phyloP scores from a whole-genome alignment of 371 early-diverging fungal species.

The Circinella minor region DNA sequence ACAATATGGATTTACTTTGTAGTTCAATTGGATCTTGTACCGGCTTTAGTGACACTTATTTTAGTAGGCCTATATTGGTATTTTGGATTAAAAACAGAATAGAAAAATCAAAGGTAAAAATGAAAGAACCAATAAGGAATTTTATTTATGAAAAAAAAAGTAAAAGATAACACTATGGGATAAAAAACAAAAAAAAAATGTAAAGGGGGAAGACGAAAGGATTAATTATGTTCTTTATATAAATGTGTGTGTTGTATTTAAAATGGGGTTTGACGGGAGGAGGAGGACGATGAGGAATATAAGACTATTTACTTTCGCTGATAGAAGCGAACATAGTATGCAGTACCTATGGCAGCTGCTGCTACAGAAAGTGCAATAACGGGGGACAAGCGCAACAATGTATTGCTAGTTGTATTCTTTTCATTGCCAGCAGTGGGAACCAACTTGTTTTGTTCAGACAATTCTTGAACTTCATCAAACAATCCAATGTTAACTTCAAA shows the following conservation, averaged over 20 bases:
- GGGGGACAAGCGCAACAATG: background rate
- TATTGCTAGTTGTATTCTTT: background rate
- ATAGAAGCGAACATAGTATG: conserved; percentile 7
- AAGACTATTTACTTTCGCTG: conserved; percentile 7
- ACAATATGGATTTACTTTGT: conserved; percentile 66
- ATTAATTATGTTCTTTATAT: background rate
- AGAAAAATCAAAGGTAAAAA: conserved; percentile 3
- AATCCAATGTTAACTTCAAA: conserved; percentile 54
- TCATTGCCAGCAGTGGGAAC: conserved; percentile 16
- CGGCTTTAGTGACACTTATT: conserved; percentile 51
- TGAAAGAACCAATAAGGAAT: background rate
- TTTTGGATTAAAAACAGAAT: conserved; percentile 40
- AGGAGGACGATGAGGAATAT: background rate
- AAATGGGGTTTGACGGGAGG: background rate
- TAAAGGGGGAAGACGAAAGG: background rate
- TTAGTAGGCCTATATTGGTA: conserved; percentile 59
- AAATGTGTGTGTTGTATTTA: background rate
- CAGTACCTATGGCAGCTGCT: conserved; percentile 8
- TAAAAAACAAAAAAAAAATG: background rate
- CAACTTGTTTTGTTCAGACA: conserved; percentile 39
- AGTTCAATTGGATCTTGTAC: conserved; percentile 60
- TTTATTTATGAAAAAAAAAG: background rate
- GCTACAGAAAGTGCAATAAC: conserved; percentile 1
- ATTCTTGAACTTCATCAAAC: conserved; percentile 50
- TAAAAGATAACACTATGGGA: background rate